These are phyloP conservation scores for Fusarium sp. DNA, from an alignment of 2,329 filamentous ascomycete species.

Conservation along the genomic window DNA sequence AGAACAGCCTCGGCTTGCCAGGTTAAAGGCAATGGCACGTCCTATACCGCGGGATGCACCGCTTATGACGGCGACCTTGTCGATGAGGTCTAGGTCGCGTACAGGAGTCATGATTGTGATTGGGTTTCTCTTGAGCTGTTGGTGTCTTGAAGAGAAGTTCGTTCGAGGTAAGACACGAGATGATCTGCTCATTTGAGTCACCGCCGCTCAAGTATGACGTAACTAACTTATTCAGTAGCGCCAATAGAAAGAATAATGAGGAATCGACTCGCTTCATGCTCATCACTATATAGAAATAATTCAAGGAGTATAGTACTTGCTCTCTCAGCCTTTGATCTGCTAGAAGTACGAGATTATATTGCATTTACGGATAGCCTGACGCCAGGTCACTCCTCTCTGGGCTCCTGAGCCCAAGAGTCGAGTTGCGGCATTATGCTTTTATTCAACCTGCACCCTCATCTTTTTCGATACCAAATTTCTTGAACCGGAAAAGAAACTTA, in stretches of 20 bases:
- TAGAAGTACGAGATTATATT: background rate
- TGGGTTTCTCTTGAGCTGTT: background rate
- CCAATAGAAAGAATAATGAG: background rate
- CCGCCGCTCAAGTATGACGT: background rate
- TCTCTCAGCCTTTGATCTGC: background rate
- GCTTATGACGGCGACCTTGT: conserved; percentile 37
- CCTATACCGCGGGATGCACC: conserved; percentile 44
- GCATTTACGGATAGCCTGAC: background rate
- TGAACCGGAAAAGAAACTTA: background rate
- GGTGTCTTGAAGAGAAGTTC: background rate
- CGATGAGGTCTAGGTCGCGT: conserved; percentile 25
- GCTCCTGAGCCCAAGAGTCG: background rate
- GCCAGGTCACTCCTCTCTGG: background rate
- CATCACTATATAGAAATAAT: background rate
- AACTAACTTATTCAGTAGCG: background rate
- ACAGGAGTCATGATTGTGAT: background rate
- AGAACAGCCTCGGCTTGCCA: conserved; percentile 45
- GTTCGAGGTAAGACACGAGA: background rate
- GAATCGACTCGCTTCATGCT: background rate
- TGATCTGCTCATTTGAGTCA: background rate
- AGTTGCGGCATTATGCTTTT: background rate
- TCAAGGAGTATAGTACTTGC: background rate
- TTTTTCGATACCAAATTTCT: background rate
- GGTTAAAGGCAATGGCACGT: conserved; percentile 43
- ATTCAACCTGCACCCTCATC: background rate